Evolutionary conservation across 2,329 filamentous ascomycete species (phyloP).

Genomic region (Hypoxylon sp.): DNA sequence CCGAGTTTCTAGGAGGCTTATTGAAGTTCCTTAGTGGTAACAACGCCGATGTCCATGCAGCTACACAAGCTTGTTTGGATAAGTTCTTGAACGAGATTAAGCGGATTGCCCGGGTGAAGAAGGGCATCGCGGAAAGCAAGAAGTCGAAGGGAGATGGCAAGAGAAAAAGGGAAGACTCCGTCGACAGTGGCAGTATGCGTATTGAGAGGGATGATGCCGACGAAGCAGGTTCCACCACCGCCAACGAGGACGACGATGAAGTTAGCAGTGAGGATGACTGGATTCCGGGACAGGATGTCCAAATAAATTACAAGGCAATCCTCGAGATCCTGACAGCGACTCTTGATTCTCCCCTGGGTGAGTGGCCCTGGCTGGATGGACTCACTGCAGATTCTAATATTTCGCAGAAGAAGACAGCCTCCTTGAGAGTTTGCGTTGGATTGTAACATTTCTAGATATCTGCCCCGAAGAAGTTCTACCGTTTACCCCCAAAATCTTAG

Average conservation of each 20-base stretch:
- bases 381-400: conserved; percentile 36
- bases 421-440: conserved; percentile 91
- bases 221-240: conserved; percentile 69
- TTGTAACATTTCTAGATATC: conserved; percentile 96
- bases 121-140: conserved; percentile 88
- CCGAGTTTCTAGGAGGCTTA: conserved; percentile 89
- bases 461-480: conserved; percentile 96
- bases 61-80: conserved; percentile 89
- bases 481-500: conserved; percentile 92
- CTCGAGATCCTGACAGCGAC: conserved; percentile 92
- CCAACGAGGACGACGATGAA: conserved; percentile 67
- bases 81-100: conserved; percentile 94
- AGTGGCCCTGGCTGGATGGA: conserved; percentile 44
- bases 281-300: conserved; percentile 96
- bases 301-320: conserved; percentile 92
- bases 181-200: conserved; percentile 73
- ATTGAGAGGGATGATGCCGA: conserved; percentile 71
- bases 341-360: conserved; percentile 84
- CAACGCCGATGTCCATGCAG: conserved; percentile 93
- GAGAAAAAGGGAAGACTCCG: conserved; percentile 76
- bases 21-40: conserved; percentile 93
- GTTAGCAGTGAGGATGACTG: conserved; percentile 87
- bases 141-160: conserved; percentile 77
- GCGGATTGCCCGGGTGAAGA: conserved; percentile 92
- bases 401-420: conserved; percentile 86